phyloP scores from a whole-genome alignment of 1,139 yeast genomes.

The Taiozyma sp. region DNA sequence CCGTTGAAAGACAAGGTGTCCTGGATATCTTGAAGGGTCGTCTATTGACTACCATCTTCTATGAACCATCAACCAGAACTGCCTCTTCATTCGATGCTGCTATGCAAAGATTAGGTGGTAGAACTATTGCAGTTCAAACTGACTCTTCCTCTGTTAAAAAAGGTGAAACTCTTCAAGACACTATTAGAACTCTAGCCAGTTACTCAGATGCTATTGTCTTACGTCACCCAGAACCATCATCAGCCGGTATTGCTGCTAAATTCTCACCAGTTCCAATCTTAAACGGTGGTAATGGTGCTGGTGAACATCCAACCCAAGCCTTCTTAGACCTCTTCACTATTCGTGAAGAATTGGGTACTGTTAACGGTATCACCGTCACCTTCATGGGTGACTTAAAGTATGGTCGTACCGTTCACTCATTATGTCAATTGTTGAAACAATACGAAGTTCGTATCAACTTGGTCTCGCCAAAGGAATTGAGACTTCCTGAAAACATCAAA shows the following conservation, averaged over 20 bases:
- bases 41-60: conserved; percentile 90
- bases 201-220: conserved; percentile 96
- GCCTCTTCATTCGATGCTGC: conserved; percentile 97
- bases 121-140: conserved; percentile 85
- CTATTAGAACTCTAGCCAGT: conserved; percentile 90
- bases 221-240: conserved; percentile 92
- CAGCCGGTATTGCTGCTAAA: conserved; percentile 92
- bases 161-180: conserved; percentile 98
- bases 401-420: conserved; percentile 98
- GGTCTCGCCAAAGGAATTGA: conserved; percentile 85
- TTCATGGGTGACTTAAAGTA: conserved; percentile 98
- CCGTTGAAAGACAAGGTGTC: conserved; percentile 95
- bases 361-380: conserved; percentile 95
- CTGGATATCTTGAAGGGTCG: conserved; percentile 87
- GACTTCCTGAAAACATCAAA: conserved; percentile 71
- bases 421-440: conserved; percentile 84
- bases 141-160: conserved; percentile 89
- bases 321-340: conserved; percentile 95
- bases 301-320: conserved; percentile 99
- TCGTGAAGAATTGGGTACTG: conserved; percentile 98
- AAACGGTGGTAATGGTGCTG: conserved; percentile 96
- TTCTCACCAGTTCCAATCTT: conserved; percentile 96
- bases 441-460: conserved; percentile 92
- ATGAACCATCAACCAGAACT: conserved; percentile 98
- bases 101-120: conserved; percentile 99